Conservation (phyloP, 371 early-diverging fungal species). For the Smittium culicis region DNA sequence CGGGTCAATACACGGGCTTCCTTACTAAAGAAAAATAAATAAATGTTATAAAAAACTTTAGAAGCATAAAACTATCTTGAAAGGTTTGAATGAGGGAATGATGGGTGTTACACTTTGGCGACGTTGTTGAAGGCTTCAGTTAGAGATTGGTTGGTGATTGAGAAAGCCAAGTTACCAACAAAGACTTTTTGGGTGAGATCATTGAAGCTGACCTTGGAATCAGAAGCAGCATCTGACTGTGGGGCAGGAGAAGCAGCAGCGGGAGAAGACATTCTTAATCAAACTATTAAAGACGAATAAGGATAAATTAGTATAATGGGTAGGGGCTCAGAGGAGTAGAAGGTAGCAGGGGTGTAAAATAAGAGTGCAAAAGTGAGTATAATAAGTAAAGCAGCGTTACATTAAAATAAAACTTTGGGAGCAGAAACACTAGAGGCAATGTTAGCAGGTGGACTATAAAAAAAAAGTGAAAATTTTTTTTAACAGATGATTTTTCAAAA, state of each 20-base stretch:
- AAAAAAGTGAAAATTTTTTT: no score
- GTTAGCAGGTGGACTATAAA: no score
- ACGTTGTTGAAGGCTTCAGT: conserved; percentile 50
- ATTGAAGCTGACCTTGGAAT: conserved; percentile 28
- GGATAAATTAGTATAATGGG: no score
- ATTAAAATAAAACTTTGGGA: no score
- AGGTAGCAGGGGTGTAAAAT: no score
- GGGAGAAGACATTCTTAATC: neutral
- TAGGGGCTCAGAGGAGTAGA: no score
- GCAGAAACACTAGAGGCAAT: no score
- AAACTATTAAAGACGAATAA: no score
- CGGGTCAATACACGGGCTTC: conserved; percentile 62
- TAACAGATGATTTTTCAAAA: no score
- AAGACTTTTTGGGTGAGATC: conserved; percentile 46
- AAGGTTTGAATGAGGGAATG: neutral
- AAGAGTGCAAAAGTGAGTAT: no score
- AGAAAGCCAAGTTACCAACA: conserved; percentile 85
- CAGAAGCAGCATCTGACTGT: neutral
- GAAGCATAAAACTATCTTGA: no score
- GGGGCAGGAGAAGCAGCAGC: neutral
- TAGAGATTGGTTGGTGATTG: conserved; percentile 58
- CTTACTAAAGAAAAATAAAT: conserved; percentile 20
- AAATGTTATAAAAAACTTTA: conserved; percentile 19
- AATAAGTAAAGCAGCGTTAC: no score
- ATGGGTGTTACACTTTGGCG: conserved; percentile 41